Conservation (phyloP, 805 yeast species). For the Starmerella geochares region DNA sequence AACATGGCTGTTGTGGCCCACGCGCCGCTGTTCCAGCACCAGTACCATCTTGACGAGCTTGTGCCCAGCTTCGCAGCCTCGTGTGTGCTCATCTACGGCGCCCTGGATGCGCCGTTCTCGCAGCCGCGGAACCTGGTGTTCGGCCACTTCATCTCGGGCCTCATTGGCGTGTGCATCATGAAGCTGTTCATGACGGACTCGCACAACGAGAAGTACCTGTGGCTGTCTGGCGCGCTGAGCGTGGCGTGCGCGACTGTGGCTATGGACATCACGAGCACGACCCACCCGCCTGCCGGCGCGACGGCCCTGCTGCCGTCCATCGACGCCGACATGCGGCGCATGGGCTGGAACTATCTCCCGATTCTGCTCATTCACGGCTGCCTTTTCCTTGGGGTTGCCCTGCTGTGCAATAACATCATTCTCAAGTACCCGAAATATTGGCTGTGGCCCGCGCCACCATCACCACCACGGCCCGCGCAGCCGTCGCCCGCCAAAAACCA, state of each 20-base stretch:
- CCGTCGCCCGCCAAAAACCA: neutral
- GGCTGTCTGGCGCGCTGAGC: conserved; percentile 49
- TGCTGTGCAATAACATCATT: conserved; percentile 44
- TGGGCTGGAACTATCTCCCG: conserved; percentile 62
- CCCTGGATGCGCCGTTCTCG: conserved; percentile 47
- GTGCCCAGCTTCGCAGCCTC: conserved; percentile 45
- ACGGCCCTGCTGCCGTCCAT: conserved; percentile 49
- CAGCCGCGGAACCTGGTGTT: conserved; percentile 52
- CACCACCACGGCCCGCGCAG: neutral
- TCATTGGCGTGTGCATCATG: conserved; percentile 45
- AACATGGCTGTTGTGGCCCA: conserved; percentile 25
- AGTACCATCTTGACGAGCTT: conserved; percentile 24
- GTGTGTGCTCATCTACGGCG: conserved; percentile 50
- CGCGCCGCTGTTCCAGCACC: conserved; percentile 23
- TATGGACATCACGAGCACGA: conserved; percentile 46
- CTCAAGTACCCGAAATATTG: conserved; percentile 49
- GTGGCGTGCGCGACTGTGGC: conserved; percentile 45
- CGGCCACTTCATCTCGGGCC: conserved; percentile 46
- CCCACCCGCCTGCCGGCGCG: conserved; percentile 69
- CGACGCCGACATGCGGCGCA: conserved; percentile 37
- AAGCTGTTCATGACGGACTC: conserved; percentile 43
- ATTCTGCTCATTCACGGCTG: conserved; percentile 42
- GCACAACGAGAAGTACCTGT: conserved; percentile 40
- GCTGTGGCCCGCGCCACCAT: conserved; percentile 30
- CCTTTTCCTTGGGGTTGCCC: conserved; percentile 42